Conservation (phyloP, 768 basidiomycete species). For the Boletus reticulatus region DNA sequence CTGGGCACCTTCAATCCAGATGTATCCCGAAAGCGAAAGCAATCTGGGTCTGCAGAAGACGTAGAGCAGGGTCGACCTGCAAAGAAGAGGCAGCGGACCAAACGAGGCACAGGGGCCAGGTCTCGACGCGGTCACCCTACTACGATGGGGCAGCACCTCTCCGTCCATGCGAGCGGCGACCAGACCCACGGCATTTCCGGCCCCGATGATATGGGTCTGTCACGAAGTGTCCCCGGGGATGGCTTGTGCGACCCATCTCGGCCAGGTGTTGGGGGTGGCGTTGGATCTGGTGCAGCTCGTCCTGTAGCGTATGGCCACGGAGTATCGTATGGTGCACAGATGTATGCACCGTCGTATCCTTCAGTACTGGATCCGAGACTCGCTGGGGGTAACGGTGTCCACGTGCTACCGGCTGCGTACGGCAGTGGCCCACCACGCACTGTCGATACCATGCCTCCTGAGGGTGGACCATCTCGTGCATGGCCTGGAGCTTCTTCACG, state of each 20-base stretch:
- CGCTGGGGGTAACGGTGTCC: neutral
- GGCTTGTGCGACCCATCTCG: slow-evolving; percentile 19
- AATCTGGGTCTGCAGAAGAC: slow-evolving; percentile 23
- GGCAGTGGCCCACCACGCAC: neutral
- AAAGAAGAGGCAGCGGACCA: slow-evolving; percentile 30
- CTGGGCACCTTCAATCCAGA: slow-evolving; percentile 26
- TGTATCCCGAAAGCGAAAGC: slow-evolving; percentile 37
- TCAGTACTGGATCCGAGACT: slow-evolving; percentile 12
- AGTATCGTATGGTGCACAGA: neutral
- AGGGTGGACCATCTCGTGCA: slow-evolving; percentile 5
- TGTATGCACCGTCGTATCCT: slow-evolving; percentile 11
- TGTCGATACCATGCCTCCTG: neutral
- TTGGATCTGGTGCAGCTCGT: slow-evolving; percentile 20
- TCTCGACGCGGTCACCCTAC: slow-evolving; percentile 5
- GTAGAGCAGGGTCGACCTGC: slow-evolving; percentile 10
- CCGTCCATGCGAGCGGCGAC: slow-evolving; percentile 3
- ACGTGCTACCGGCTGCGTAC: neutral
- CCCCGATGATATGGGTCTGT: slow-evolving; percentile 17
- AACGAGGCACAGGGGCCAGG: slow-evolving; percentile 21
- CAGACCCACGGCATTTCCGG: slow-evolving; percentile 20
- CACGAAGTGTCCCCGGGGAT: slow-evolving; percentile 8
- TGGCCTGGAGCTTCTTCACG: neutral
- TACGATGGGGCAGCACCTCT: neutral
- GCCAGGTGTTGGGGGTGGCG: slow-evolving; percentile 12
- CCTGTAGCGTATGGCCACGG: neutral